Evolutionary conservation across 441 rosid species (phyloP).

Genomic region (Erodium chrysanthum): DNA sequence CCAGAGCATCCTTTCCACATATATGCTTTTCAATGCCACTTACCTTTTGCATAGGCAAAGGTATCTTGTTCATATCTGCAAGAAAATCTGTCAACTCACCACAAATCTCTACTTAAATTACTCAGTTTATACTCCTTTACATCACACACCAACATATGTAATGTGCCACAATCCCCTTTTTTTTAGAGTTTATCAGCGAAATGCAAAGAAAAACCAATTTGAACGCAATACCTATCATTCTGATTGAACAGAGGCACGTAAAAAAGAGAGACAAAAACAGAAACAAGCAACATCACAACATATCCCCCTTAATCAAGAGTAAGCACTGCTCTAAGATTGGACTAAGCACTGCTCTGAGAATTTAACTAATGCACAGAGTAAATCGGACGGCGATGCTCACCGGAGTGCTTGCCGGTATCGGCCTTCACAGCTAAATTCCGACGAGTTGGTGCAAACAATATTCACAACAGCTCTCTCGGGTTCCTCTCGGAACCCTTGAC

Average conservation of each 20-base stretch:
- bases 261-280: not conserved
- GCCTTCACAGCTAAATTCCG: not conserved
- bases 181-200: not conserved
- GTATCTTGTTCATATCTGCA: conserved; percentile 52
- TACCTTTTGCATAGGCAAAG: conserved; percentile 46
- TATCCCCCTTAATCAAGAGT: not conserved
- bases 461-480: not conserved
- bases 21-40: conserved; percentile 30
- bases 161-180: not conserved
- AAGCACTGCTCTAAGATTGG: not conserved
- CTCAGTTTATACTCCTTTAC: not conserved
- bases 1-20: conserved; percentile 50
- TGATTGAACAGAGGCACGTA: not conserved
- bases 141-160: not conserved
- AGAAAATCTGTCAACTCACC: not conserved
- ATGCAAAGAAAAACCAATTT: not conserved
- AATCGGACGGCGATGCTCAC: not conserved
- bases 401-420: not conserved
- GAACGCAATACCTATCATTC: not conserved
- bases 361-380: not conserved
- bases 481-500: not conserved
- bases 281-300: not conserved
- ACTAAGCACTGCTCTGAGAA: not conserved
- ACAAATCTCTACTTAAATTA: not conserved
- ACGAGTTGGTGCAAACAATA: too few relatives aligned